These are phyloP conservation scores for Pseudocercospora musae DNA, from an alignment of 2,329 filamentous ascomycete species.

Conservation along the genomic window DNA sequence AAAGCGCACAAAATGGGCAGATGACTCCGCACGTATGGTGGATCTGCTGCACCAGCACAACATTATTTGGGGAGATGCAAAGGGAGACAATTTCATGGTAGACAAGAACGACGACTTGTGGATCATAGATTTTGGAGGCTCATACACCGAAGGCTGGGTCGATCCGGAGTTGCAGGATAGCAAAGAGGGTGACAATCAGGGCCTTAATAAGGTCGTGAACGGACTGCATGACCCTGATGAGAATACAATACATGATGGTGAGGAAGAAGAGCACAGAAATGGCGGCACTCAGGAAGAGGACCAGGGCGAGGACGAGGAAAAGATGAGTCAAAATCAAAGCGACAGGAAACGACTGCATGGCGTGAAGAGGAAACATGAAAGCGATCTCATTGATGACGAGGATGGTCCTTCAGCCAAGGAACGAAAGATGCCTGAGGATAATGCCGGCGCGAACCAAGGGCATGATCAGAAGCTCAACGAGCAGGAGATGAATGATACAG, in stretches of 20 bases:
- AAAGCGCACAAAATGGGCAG: conserved; percentile 34
- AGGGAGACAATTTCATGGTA: conserved; percentile 42
- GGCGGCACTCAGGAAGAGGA: conserved; percentile 3
- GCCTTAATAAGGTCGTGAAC: conserved; percentile 30
- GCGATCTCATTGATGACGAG: neutral
- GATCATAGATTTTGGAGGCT: conserved; percentile 41
- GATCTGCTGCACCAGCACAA: conserved; percentile 34
- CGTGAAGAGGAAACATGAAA: neutral
- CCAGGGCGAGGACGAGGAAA: neutral
- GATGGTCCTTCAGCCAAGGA: neutral
- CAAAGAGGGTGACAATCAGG: conserved; percentile 35
- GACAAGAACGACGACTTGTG: conserved; percentile 37
- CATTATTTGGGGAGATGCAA: conserved; percentile 41
- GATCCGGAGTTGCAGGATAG: conserved; percentile 36
- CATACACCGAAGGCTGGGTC: conserved; percentile 40
- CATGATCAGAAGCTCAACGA: neutral
- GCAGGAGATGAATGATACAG: neutral
- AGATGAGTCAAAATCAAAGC: neutral
- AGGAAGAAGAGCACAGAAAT: conserved; percentile 14
- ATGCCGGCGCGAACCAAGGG: neutral
- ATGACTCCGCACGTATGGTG: conserved; percentile 29
- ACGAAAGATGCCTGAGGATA: neutral
- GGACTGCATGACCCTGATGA: conserved; percentile 30
- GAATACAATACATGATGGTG: conserved; percentile 14
- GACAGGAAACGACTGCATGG: neutral